Conservation (phyloP, 768 basidiomycete genomes). For the Daedaleopsis sinensis region DNA sequence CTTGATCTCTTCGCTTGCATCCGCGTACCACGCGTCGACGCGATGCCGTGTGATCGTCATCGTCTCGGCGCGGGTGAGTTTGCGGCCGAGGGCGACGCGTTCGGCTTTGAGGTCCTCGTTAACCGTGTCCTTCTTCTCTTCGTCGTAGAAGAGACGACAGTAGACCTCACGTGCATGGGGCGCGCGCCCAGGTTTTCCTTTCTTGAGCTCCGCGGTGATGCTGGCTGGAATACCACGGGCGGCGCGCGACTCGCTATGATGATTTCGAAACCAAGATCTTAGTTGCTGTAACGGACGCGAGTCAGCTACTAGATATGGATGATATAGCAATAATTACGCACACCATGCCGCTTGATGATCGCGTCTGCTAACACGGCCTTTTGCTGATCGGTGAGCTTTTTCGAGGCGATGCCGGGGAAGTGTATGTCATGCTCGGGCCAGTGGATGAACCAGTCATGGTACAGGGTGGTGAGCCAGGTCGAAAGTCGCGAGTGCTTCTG, state of each 20-base stretch:
- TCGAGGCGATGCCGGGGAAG: neutral
- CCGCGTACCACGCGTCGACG: neutral
- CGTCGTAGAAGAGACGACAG: neutral
- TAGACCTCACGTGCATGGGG: neutral
- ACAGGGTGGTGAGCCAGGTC: neutral
- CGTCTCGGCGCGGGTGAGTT: neutral
- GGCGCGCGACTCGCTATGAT: neutral
- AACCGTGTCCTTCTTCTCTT: neutral
- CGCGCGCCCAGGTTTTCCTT: neutral
- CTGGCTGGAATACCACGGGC: too few relatives aligned
- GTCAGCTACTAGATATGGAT: neutral
- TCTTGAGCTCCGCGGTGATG: neutral
- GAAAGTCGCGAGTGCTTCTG: neutral
- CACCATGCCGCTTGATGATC: neutral
- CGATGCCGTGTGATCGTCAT: neutral
- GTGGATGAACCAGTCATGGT: neutral
- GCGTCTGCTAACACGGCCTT: neutral
- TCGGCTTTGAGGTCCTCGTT: neutral
- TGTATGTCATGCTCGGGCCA: neutral
- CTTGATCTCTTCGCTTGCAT: neutral
- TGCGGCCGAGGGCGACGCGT: neutral
- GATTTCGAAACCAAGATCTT: neutral
- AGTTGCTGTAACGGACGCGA: neutral
- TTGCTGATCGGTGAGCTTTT: neutral
- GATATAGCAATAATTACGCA: neutral